phyloP scores from a whole-genome alignment of 331 rosid species.

The Quercus phellos region DNA sequence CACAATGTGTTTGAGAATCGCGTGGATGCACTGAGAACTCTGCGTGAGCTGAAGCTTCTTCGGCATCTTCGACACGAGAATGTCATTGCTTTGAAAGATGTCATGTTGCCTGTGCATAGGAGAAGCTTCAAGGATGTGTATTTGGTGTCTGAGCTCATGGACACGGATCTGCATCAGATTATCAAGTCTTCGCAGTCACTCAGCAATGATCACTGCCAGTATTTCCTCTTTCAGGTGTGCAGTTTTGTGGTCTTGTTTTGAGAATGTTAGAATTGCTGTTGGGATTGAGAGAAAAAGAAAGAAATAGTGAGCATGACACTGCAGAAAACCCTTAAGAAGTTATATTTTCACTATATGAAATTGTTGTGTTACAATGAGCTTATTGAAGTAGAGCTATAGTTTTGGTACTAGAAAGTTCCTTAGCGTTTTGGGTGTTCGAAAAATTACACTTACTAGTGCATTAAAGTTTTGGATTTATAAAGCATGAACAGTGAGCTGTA shows the following conservation, averaged over 20 bases:
- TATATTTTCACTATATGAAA: neutral
- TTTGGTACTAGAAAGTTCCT: too few species aligned
- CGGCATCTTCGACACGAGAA: conserved; percentile 70
- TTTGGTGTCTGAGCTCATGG: conserved; percentile 81
- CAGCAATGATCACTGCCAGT: conserved; percentile 74
- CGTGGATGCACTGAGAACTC: conserved; percentile 63
- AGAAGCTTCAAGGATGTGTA: conserved; percentile 69
- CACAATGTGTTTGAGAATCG: conserved; percentile 72
- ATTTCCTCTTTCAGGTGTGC: conserved; percentile 82
- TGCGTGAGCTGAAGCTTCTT: conserved; percentile 76
- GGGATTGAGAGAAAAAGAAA: too few species aligned
- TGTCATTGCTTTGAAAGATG: conserved; percentile 76
- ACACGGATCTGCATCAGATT: conserved; percentile 85
- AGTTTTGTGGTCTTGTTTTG: neutral
- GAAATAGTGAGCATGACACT: too few species aligned
- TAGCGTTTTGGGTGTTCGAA: too few species aligned
- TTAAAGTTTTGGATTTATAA: too few species aligned
- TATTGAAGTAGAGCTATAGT: neutral
- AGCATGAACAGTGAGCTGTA: too few species aligned
- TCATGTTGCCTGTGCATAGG: conserved; percentile 68
- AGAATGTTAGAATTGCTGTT: too few species aligned
- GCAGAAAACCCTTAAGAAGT: neutral
- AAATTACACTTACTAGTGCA: too few species aligned
- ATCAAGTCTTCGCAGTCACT: conserved; percentile 71
- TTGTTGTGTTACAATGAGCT: neutral